Base-by-base conservation (phyloP, 2,329 filamentous ascomycete species). In the Chrysoporthe cubensis region DNA sequence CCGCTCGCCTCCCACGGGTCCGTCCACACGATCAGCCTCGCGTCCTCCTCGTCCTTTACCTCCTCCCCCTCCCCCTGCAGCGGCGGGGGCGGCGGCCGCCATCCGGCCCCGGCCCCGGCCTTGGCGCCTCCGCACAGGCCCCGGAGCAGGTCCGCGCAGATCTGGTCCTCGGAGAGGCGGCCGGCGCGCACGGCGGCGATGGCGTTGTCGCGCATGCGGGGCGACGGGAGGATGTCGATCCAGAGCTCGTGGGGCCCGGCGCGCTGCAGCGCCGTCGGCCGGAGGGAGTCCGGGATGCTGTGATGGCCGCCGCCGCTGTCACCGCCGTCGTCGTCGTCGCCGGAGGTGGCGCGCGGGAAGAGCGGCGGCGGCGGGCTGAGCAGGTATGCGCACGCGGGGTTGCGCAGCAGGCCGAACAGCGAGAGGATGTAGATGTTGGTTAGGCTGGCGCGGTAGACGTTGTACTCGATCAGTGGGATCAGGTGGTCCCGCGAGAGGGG, bases 401-500 rank as follows among this genome's bases (percentile, higher is more conserved):
- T 67, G n/a, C 65, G 66, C 3, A 73, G 64, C 52, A 75, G 67
- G 3, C 40, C 66, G 6, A 68, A 70, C 1, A 79, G 71, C 9
- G 73, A 71, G 4, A 80, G 71, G 14, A 76, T 74, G 56, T 69
- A 63, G 34, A 76, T 74, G 65, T 80, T 80, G n/a, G 73, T 72
- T 6, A 75, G 66, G 9, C 77, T 72, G 2, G 76, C 78, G 46
- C 78, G 76, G 40, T 79, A 72, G 32, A 80, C 75, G 58, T 80
- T 80, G 71, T 78, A 79, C 43, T 79, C 76, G 13, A 80, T 71
- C 9, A 80, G 67, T 1, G 75, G 73, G 16, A 80, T 75, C 8
- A 80, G 71, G 64, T 78, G 75, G 43, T 77, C 74, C 21, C 70
- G 32, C 42, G 67, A 73, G 1, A 76, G 69, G 4, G 75, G 74